phyloP scores from a whole-genome alignment of 768 basidiomycete genomes.

The Antrodiella citrinella region DNA sequence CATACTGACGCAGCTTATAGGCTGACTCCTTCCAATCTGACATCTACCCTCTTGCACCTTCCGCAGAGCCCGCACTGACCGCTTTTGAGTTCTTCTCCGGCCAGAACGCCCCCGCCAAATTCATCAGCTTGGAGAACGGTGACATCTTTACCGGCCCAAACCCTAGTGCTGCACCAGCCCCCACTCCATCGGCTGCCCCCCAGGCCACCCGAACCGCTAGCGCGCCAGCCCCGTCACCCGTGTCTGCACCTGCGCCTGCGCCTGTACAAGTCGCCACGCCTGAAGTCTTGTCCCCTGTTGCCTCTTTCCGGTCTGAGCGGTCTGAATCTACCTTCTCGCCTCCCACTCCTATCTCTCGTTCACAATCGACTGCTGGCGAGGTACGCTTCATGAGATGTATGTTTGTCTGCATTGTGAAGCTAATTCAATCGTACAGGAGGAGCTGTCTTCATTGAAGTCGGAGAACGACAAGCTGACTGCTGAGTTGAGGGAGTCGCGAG shows the following conservation, averaged over 20 bases:
- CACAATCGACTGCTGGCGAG: constrained; percentile 15
- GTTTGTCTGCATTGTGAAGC: neutral
- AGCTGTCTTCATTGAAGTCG: constrained; percentile 25
- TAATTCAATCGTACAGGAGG: constrained; percentile 11
- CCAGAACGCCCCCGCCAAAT: constrained; percentile 68
- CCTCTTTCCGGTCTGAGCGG: constrained; percentile 9
- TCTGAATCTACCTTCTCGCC: constrained; percentile 27
- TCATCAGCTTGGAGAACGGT: constrained; percentile 75
- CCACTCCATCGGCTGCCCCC: constrained; percentile 21
- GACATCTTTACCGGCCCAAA: constrained; percentile 28
- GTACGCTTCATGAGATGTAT: constrained; percentile 19
- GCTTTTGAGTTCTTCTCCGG: constrained; percentile 86
- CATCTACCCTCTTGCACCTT: constrained; percentile 90
- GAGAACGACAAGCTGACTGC: constrained; percentile 57
- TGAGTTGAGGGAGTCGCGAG: constrained; percentile 72
- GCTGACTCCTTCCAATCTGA: constrained; percentile 96
- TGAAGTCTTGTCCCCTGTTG: neutral
- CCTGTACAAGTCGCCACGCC: too few species aligned
- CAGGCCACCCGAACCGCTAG: constrained; percentile 17
- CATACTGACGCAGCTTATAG: constrained; percentile 27
- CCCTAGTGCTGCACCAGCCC: constrained; percentile 16
- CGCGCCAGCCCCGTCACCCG: constrained; percentile 26
- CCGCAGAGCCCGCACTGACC: constrained; percentile 68
- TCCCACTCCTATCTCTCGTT: constrained; percentile 10
- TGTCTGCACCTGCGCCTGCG: constrained; percentile 13